Evolutionary conservation across 768 basidiomycete genomes (phyloP).

Genomic region (Lactifluus hygrophoroides): DNA sequence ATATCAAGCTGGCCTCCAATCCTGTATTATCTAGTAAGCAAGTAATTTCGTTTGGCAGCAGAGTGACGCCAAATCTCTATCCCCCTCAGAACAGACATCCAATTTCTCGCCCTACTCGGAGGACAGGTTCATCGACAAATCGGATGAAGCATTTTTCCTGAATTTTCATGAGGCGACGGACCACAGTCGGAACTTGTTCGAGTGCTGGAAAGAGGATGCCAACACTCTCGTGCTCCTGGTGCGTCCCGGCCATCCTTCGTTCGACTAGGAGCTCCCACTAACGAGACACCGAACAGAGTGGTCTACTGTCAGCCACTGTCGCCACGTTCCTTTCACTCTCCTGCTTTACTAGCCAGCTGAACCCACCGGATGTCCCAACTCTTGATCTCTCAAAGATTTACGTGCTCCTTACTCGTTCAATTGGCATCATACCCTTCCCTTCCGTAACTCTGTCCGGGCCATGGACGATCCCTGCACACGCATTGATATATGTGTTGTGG

Average conservation of each 20-base stretch:
- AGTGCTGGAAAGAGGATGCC: not conserved
- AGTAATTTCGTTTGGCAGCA: too few relatives aligned
- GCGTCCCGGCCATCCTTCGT: not conserved
- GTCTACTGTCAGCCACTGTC: not conserved
- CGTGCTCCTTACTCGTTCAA: not conserved
- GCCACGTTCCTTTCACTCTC: not conserved
- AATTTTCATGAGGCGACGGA: not conserved
- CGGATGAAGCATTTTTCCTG: not conserved
- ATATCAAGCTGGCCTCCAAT: too few relatives aligned
- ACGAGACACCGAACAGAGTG: not conserved
- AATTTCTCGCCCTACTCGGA: not conserved
- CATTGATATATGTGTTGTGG: not conserved
- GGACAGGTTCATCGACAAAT: not conserved
- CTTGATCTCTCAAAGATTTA: not conserved
- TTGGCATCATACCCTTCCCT: not conserved
- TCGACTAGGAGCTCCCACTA: not conserved
- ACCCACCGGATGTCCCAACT: not conserved
- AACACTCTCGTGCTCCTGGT: constrained; percentile 1
- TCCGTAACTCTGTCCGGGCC: not conserved
- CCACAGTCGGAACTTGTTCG: not conserved
- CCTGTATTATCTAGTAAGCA: too few relatives aligned
- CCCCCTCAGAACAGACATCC: not conserved
- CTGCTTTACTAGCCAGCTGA: not conserved
- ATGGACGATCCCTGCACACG: not conserved
- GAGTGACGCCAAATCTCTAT: not conserved